A percentile compares a stretch with the other conserved stretches of the same genome.
Conservation (phyloP, 768 basidiomycete species). For the Asterophora lycoperdoides region DNA sequence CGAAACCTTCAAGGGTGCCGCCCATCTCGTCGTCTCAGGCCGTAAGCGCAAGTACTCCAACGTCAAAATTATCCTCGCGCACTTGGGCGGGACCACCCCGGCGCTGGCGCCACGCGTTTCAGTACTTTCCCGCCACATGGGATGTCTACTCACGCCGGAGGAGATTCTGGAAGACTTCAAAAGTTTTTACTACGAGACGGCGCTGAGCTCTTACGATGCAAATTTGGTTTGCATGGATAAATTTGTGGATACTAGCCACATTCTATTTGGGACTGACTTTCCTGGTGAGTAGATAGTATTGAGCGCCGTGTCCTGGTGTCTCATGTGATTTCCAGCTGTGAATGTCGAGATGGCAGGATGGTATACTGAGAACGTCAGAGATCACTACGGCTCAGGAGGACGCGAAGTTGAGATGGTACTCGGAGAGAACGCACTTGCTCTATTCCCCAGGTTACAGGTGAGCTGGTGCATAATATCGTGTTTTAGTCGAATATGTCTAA, state of each 20-base stretch:
- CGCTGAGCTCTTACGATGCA: constrained; percentile 53
- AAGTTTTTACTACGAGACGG: constrained; percentile 72
- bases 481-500: no score
- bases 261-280: constrained; percentile 75
- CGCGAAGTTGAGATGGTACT: constrained; percentile 40
- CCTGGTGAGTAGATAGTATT: constrained; percentile 45
- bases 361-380: constrained; percentile 54
- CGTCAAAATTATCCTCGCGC: constrained; percentile 65
- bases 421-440: constrained; percentile 44
- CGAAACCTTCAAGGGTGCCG: constrained; percentile 79
- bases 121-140: constrained; percentile 65
- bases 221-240: constrained; percentile 47
- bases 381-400: constrained; percentile 40
- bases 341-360: constrained; percentile 51
- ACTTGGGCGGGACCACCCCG: constrained; percentile 67
- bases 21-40: constrained; percentile 71
- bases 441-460: constrained; percentile 40
- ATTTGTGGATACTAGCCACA: constrained; percentile 45
- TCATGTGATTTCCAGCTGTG: constrained; percentile 42
- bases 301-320: background rate
- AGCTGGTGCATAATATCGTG: background rate
- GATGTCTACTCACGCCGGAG: constrained; percentile 54
- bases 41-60: constrained; percentile 57
- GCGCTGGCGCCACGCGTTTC: constrained; percentile 68
- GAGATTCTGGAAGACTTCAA: constrained; percentile 68